Percentiles rank a stretch among this genome's conserved stretches.
Evolutionary conservation across 2,329 filamentous ascomycete genomes (phyloP).

Genomic region (Scedosporium aurantiacum): DNA sequence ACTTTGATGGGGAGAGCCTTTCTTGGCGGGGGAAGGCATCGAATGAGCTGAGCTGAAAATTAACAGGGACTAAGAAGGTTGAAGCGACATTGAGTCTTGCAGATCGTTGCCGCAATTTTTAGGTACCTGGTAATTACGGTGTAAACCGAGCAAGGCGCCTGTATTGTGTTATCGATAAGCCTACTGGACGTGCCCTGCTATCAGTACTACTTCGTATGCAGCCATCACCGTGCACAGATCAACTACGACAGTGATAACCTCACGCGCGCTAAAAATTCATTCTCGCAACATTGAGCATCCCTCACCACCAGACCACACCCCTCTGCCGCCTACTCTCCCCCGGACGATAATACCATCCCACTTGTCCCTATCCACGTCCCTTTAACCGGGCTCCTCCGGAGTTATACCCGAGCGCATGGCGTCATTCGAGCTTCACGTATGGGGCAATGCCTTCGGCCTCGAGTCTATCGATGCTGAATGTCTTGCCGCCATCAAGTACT

Average conservation of each 20-base stretch:
- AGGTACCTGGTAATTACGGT: too few species aligned
- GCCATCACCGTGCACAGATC: background rate
- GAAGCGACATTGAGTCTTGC: background rate
- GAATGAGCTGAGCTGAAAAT: background rate
- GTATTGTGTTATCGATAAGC: background rate
- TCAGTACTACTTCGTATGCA: too few species aligned
- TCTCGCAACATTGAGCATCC: background rate
- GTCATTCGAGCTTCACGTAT: conserved; percentile 62
- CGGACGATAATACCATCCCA: background rate
- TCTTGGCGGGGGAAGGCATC: background rate
- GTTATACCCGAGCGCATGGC: background rate
- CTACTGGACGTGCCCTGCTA: background rate
- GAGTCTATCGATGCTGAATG: conserved; percentile 89
- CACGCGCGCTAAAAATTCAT: background rate
- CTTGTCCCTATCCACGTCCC: background rate
- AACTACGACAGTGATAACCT: background rate
- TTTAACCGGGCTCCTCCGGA: background rate
- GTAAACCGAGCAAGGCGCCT: too few species aligned
- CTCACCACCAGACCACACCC: background rate
- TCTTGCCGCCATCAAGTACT: conserved; percentile 69
- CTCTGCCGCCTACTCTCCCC: background rate
- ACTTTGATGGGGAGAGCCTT: background rate
- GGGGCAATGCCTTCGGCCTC: conserved; percentile 79
- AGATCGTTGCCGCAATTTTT: too few species aligned
- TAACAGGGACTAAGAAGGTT: background rate